Evolutionary conservation across 2,329 filamentous ascomycete species (phyloP).

Genomic region (Periconia macrospinosa): DNA sequence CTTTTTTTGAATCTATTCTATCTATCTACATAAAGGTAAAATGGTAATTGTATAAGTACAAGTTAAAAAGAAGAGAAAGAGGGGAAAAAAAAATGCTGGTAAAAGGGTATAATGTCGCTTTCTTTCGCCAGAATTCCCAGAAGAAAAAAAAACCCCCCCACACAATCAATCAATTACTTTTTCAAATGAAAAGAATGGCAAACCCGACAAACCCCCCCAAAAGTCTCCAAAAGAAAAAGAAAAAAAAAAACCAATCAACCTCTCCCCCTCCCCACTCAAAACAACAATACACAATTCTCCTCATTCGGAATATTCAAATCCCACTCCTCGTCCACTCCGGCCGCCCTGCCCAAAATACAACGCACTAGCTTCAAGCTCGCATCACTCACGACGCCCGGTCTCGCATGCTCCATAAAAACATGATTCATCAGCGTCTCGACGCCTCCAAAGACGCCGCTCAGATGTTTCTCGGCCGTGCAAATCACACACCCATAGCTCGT

Average conservation of each 20-base stretch:
- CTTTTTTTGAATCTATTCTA: too few relatives aligned
- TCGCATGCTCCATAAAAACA: conserved; percentile 39
- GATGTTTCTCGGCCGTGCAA: conserved; percentile 34
- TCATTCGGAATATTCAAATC: conserved; percentile 40
- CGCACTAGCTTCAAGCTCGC: conserved; percentile 31
- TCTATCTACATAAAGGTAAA: too few relatives aligned
- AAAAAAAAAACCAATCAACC: not conserved
- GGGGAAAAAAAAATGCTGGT: too few relatives aligned
- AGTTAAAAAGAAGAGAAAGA: too few relatives aligned
- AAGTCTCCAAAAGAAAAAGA: not conserved
- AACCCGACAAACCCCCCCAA: too few relatives aligned
- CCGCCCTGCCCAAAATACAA: conserved; percentile 40
- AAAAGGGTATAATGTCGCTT: too few relatives aligned
- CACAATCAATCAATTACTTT: too few relatives aligned
- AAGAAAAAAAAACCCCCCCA: too few relatives aligned
- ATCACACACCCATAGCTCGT: conserved; percentile 41
- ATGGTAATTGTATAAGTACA: too few relatives aligned
- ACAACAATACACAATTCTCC: conserved; percentile 7
- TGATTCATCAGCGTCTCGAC: conserved; percentile 46
- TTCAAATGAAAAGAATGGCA: too few relatives aligned
- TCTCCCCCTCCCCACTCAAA: too few relatives aligned
- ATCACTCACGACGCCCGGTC: conserved; percentile 24
- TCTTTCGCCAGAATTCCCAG: too few relatives aligned
- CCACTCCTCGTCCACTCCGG: conserved; percentile 36
- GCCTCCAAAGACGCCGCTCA: conserved; percentile 39